Conservation (phyloP, 202 grass and related monocot genomes). For the Musa balbisiana region DNA sequence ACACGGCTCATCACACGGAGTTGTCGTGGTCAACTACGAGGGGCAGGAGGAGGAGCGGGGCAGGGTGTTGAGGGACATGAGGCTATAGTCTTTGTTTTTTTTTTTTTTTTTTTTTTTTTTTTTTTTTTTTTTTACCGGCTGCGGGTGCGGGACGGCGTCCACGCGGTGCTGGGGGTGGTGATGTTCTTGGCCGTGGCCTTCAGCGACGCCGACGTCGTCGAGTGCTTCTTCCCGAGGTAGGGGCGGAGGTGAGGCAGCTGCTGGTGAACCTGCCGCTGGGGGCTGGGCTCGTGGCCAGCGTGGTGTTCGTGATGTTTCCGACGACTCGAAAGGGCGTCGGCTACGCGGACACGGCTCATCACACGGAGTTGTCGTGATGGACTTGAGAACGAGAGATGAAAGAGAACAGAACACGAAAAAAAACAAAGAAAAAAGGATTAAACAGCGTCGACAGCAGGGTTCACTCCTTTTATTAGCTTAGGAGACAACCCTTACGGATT, state of each 20-base stretch:
- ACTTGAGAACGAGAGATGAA: too few species aligned
- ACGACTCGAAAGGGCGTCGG: constrained; percentile 2
- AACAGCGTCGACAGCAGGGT: constrained; percentile 40
- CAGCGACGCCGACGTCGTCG: not conserved
- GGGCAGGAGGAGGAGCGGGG: too few species aligned
- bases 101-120: too few species aligned
- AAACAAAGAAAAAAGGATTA: not conserved
- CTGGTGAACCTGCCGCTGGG: constrained; percentile 6
- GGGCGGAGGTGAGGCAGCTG: not conserved
- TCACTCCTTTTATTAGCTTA: too few species aligned
- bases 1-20: too few species aligned
- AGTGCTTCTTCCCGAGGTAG: constrained; percentile 3
- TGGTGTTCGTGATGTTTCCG: constrained; percentile 2
- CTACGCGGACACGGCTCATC: not conserved
- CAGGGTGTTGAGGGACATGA: not conserved
- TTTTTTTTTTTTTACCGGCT: too few species aligned
- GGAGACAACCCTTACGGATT: too few species aligned
- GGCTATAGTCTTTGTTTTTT: too few species aligned
- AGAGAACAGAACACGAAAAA: too few species aligned
- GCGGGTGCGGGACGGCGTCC: not conserved
- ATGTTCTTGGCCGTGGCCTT: constrained; percentile 10
- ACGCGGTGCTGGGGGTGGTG: constrained; percentile 3
- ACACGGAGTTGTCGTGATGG: too few species aligned
- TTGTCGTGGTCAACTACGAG: not conserved
- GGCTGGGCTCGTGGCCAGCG: not conserved